Conservation (phyloP, 129 eudicot genomes). For the Gnaphalium uliginosum region DNA sequence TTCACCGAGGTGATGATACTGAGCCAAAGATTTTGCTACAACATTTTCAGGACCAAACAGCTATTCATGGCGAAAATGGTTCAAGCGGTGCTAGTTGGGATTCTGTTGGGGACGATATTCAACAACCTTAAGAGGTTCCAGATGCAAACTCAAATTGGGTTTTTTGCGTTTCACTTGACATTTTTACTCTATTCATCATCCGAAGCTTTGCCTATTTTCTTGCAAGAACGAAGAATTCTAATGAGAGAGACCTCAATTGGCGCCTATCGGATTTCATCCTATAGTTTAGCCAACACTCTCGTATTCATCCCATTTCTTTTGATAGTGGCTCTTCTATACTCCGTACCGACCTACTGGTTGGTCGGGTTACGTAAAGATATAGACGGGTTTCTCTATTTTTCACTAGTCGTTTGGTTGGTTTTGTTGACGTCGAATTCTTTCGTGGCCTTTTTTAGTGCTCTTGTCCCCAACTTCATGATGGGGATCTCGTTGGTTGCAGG, state of each 20-base stretch:
- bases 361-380: slow-evolving; percentile 57
- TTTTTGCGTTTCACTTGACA: slow-evolving; percentile 71
- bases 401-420: slow-evolving; percentile 72
- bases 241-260: slow-evolving; percentile 66
- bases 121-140: slow-evolving; percentile 29
- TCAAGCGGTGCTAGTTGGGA: slow-evolving; percentile 50
- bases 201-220: slow-evolving; percentile 78
- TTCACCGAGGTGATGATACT: slow-evolving; percentile 51
- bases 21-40: slow-evolving; percentile 59
- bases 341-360: slow-evolving; percentile 63
- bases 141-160: slow-evolving; percentile 60
- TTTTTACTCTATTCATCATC: slow-evolving; percentile 66
- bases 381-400: slow-evolving; percentile 60
- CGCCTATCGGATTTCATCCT: slow-evolving; percentile 61
- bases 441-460: slow-evolving; percentile 54
- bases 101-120: slow-evolving; percentile 58
- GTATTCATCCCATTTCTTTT: slow-evolving; percentile 68
- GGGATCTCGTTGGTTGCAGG: slow-evolving; percentile 61
- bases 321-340: slow-evolving; percentile 49
- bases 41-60: slow-evolving; percentile 63
- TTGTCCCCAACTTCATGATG: slow-evolving; percentile 64
- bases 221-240: slow-evolving; percentile 63
- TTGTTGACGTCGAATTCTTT: slow-evolving; percentile 67
- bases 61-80: slow-evolving; percentile 49
- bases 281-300: slow-evolving; percentile 52